A percentile compares a stretch with the other conserved stretches of the same genome.
Evolutionary conservation across 345 rosid species (phyloP).

Genomic region (Conringia planisiliqua): DNA sequence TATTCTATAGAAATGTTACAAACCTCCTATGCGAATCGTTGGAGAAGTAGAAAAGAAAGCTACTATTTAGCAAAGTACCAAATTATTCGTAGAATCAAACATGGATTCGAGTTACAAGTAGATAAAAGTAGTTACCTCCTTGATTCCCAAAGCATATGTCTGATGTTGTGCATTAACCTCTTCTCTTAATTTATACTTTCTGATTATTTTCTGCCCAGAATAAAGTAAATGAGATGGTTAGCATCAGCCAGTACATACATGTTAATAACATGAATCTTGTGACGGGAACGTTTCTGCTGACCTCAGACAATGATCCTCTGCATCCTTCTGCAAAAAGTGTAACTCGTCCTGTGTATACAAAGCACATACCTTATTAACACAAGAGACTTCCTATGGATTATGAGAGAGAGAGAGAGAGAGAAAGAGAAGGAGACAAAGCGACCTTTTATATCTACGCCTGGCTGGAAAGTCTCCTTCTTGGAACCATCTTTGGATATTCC

Average conservation of each 20-base stretch:
- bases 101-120: background rate
- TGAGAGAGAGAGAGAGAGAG: background rate
- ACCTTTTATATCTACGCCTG: constrained; percentile 81
- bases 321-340: constrained; percentile 93
- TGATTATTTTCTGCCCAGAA: constrained; percentile 53
- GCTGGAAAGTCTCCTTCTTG: constrained; percentile 81
- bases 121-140: constrained; percentile 51
- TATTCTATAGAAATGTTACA: background rate
- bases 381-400: background rate
- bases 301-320: constrained; percentile 97
- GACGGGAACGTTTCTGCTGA: constrained; percentile 31
- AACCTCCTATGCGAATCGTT: background rate
- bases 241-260: constrained; percentile 14
- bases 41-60: background rate
- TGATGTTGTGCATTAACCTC: constrained; percentile 88
- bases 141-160: constrained; percentile 94
- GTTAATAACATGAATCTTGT: background rate
- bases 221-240: background rate
- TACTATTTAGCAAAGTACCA: background rate
- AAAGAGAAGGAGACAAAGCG: constrained; percentile 30
- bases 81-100: background rate
- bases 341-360: constrained; percentile 54
- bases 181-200: constrained; percentile 68
- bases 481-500: constrained; percentile 92
- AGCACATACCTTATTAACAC: constrained; percentile 5